Evolutionary conservation across 106 monocot genomes (phyloP).

Genomic region (Ottelia alismoides): DNA sequence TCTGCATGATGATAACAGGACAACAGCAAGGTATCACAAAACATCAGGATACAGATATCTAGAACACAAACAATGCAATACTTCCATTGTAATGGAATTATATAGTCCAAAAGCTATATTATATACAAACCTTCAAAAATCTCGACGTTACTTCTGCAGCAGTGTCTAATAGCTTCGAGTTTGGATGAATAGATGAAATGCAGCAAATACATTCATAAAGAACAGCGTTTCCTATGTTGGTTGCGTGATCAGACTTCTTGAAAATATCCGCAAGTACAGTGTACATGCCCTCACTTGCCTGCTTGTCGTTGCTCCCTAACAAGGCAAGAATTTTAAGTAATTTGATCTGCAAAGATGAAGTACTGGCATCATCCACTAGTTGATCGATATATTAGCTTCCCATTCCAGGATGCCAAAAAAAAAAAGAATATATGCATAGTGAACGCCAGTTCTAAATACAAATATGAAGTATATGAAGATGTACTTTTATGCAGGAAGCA

Average conservation of each 20-base stretch:
- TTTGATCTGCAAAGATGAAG: conserved; percentile 57
- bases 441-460: too few relatives aligned
- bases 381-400: too few relatives aligned
- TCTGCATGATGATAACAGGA: conserved; percentile 32
- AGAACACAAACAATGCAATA: background rate
- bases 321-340: conserved; percentile 88
- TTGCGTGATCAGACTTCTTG: conserved; percentile 68
- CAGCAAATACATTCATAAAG: conserved; percentile 94
- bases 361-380: background rate
- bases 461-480: too few relatives aligned
- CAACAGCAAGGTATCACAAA: background rate
- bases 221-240: conserved; percentile 97
- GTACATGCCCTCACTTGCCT: conserved; percentile 86
- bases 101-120: background rate
- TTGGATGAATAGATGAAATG: conserved; percentile 88
- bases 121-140: conserved; percentile 72
- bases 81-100: background rate
- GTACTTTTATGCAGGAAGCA: too few relatives aligned
- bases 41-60: background rate
- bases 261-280: conserved; percentile 80
- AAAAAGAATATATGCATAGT: too few relatives aligned
- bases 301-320: conserved; percentile 82
- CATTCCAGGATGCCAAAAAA: too few relatives aligned
- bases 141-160: conserved; percentile 90
- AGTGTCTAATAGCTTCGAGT: conserved; percentile 60